Conservation (phyloP, 139 green algal species). For the Zygnema circumcarinatum region DNA sequence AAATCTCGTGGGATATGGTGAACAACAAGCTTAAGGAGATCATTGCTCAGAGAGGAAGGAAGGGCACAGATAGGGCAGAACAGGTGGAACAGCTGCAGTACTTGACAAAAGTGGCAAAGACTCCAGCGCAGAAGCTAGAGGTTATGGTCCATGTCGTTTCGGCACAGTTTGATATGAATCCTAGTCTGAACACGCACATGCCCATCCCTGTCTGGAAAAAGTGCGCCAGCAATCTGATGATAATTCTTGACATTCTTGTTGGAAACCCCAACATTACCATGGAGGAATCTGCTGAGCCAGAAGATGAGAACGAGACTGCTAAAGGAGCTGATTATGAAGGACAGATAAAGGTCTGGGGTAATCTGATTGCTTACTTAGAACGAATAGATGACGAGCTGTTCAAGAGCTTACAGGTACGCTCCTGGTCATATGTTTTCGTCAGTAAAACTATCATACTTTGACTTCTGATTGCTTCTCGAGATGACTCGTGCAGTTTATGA, state of each 20-base stretch:
- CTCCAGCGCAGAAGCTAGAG: slow-evolving; percentile 77
- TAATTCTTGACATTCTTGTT: slow-evolving; percentile 72
- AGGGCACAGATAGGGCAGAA: slow-evolving; percentile 88
- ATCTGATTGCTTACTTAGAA: slow-evolving; percentile 93
- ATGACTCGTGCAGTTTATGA: too few relatives aligned
- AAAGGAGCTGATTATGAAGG: slow-evolving; percentile 52
- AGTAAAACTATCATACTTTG: background rate
- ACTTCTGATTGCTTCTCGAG: background rate
- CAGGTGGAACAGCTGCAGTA: slow-evolving; percentile 93
- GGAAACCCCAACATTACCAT: slow-evolving; percentile 78
- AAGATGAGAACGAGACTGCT: slow-evolving; percentile 54
- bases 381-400: slow-evolving; percentile 98
- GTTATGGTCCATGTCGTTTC: slow-evolving; percentile 85
- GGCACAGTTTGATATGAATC: slow-evolving; percentile 93
- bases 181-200: slow-evolving; percentile 81
- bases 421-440: background rate
- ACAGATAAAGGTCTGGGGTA: slow-evolving; percentile 83
- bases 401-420: slow-evolving; percentile 86
- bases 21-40: slow-evolving; percentile 92
- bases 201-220: slow-evolving; percentile 80
- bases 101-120: slow-evolving; percentile 84
- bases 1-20: slow-evolving; percentile 97
- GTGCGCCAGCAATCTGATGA: slow-evolving; percentile 74
- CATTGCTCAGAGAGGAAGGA: slow-evolving; percentile 79
- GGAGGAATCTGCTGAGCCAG: slow-evolving; percentile 59